Evolutionary conservation across 23 red algal species (phyloP).

Genomic region (Gracilaria gracilis): DNA sequence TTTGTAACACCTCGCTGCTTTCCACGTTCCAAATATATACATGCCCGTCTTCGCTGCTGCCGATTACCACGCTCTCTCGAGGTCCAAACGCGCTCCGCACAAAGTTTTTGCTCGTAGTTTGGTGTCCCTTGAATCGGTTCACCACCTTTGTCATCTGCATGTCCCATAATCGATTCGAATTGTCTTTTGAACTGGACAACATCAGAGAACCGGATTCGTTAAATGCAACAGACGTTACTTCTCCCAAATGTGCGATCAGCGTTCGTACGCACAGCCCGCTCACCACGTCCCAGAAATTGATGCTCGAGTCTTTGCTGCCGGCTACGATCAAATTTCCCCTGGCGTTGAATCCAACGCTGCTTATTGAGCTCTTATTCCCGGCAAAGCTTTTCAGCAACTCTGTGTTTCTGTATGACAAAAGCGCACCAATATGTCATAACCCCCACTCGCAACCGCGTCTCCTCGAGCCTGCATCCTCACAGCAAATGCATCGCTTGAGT

Average conservation of each 20-base stretch:
- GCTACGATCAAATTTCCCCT: slow-evolving; percentile 93
- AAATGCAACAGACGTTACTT: slow-evolving; percentile 93
- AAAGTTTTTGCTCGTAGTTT: slow-evolving; percentile 99
- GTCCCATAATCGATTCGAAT: slow-evolving; percentile 99
- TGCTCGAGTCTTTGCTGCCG: slow-evolving; percentile 97
- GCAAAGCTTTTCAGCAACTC: slow-evolving; percentile 78
- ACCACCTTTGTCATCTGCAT: slow-evolving; percentile 77
- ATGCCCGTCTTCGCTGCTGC: slow-evolving; percentile 91
- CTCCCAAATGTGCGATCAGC: slow-evolving; percentile 90
- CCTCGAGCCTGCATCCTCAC: slow-evolving; percentile 88
- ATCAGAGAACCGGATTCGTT: slow-evolving; percentile 88
- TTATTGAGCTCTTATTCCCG: slow-evolving; percentile 87
- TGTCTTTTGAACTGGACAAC: slow-evolving; percentile 96
- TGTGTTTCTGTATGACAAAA: slow-evolving; percentile 88
- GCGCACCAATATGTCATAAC: slow-evolving; percentile 90
- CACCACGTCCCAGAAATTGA: slow-evolving; percentile 98
- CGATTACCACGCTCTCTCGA: slow-evolving; percentile 86
- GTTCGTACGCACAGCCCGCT: slow-evolving; percentile 90
- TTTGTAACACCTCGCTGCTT: slow-evolving; percentile 81
- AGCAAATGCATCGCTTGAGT: slow-evolving; percentile 86
- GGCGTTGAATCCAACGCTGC: slow-evolving; percentile 90
- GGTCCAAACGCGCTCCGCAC: slow-evolving; percentile 92
- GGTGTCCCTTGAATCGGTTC: slow-evolving; percentile 97
- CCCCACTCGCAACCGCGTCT: slow-evolving; percentile 78
- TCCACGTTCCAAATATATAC: slow-evolving; percentile 98